Conservation (phyloP, 495 filamentous ascomycete genomes). For the Hyaloscypha hepaticicola region DNA sequence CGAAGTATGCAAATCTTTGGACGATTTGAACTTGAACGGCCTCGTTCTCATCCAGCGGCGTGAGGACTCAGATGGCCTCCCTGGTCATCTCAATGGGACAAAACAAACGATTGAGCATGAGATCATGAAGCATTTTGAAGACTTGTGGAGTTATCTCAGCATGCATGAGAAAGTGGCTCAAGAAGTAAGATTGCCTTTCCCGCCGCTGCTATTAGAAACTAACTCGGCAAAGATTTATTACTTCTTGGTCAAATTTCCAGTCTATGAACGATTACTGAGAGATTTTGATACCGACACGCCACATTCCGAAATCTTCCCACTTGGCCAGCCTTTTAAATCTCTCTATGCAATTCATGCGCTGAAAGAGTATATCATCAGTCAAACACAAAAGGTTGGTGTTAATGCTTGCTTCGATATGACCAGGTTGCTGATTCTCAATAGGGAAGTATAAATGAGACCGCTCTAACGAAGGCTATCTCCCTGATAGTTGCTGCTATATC, state of each 20-base stretch:
- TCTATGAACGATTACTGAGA: slow-evolving; percentile 59
- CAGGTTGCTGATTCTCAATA: slow-evolving; percentile 12
- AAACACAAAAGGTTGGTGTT: slow-evolving; percentile 23
- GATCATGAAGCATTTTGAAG: slow-evolving; percentile 80
- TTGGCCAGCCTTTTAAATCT: slow-evolving; percentile 67
- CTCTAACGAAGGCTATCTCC: slow-evolving; percentile 39
- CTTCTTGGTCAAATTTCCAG: slow-evolving; percentile 72
- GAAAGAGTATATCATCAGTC: slow-evolving; percentile 41
- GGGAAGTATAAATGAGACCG: slow-evolving; percentile 29
- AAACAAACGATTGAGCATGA: slow-evolving; percentile 65
- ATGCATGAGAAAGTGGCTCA: slow-evolving; percentile 71
- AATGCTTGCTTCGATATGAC: not conserved
- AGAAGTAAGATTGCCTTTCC: slow-evolving; percentile 40
- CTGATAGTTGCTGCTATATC: slow-evolving; percentile 49
- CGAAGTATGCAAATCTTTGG: slow-evolving; percentile 51
- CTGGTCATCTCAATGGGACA: slow-evolving; percentile 37
- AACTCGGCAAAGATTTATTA: slow-evolving; percentile 53
- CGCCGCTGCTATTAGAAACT: slow-evolving; percentile 30
- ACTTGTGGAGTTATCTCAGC: slow-evolving; percentile 77
- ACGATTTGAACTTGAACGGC: slow-evolving; percentile 60
- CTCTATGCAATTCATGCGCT: slow-evolving; percentile 73
- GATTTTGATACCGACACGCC: slow-evolving; percentile 55
- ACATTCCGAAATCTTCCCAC: slow-evolving; percentile 62
- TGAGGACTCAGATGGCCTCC: slow-evolving; percentile 34
- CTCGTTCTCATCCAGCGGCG: slow-evolving; percentile 58